These are phyloP conservation scores for Entamoeba invadens DNA, from an alignment of 208 protist genomes.

Conservation along the genomic window DNA sequence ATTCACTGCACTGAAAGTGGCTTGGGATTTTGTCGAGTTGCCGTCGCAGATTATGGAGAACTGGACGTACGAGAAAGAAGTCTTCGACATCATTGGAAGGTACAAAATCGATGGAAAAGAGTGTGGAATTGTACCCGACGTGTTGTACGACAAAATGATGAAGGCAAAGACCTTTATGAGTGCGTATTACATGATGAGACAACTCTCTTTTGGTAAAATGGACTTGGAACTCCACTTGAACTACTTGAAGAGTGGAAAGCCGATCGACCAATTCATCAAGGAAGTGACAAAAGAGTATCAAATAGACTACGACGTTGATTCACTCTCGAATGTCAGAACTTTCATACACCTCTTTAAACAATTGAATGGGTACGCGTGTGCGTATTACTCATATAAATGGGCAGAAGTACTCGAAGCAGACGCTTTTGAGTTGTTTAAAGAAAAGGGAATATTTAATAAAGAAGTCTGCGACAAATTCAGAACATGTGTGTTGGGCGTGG, in stretches of 20 bases:
- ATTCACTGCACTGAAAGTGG: not conserved
- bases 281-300: not conserved
- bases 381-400: slow-evolving; percentile 1
- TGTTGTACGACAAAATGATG: not conserved
- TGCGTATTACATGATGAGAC: not conserved
- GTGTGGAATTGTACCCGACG: not conserved
- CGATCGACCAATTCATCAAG: not conserved
- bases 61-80: not conserved
- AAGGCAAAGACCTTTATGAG: not conserved
- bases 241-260: not conserved
- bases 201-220: not conserved
- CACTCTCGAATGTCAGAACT: not conserved
- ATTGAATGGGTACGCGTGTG: not conserved
- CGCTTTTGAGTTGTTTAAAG: not conserved
- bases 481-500: not conserved
- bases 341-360: not conserved
- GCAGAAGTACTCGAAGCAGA: not conserved
- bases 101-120: not conserved
- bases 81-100: not conserved
- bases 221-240: not conserved
- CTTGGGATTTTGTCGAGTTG: not conserved
- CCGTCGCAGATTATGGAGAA: not conserved
- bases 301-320: not conserved
- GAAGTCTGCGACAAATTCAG: not conserved
- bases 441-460: not conserved